These are phyloP conservation scores for Xylaria venustula DNA, from an alignment of 495 filamentous ascomycete species.

Conservation along the genomic window DNA sequence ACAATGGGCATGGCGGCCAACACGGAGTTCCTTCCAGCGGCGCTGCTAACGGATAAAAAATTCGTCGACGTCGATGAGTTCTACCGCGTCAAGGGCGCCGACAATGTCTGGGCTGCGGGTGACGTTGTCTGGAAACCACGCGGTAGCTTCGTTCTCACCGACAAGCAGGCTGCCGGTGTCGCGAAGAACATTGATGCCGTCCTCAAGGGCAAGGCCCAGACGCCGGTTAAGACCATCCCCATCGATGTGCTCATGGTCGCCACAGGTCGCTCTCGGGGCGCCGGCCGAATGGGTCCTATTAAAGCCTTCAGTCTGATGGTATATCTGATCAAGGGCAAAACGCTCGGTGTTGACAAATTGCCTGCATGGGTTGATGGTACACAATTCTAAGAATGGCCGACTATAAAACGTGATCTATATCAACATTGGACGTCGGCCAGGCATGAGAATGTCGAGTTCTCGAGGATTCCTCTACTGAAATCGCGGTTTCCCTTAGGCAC, in stretches of 20 bases:
- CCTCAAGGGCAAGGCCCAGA: slow-evolving; percentile 32
- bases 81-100: slow-evolving; percentile 45
- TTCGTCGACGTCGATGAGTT: slow-evolving; percentile 58
- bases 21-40: slow-evolving; percentile 54
- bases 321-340: slow-evolving; percentile 42
- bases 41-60: slow-evolving; percentile 47
- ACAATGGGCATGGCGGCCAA: slow-evolving; percentile 62
- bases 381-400: slow-evolving; percentile 23
- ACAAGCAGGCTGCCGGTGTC: slow-evolving; percentile 47
- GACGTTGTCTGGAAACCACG: slow-evolving; percentile 49
- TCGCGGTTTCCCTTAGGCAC: neutral
- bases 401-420: neutral
- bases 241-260: slow-evolving; percentile 41
- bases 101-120: slow-evolving; percentile 53
- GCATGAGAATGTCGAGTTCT: too few species aligned
- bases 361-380: slow-evolving; percentile 39
- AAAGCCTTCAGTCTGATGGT: slow-evolving; percentile 40
- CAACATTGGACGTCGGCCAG: too few species aligned
- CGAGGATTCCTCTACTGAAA: too few species aligned
- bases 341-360: slow-evolving; percentile 33
- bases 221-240: slow-evolving; percentile 38
- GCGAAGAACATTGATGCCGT: slow-evolving; percentile 44
- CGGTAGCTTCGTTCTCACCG: slow-evolving; percentile 44
- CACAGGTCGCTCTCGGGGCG: slow-evolving; percentile 40
- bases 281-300: slow-evolving; percentile 36